Conservation (phyloP, 2,329 filamentous ascomycete genomes). For the Aspergillus fischeri region DNA sequence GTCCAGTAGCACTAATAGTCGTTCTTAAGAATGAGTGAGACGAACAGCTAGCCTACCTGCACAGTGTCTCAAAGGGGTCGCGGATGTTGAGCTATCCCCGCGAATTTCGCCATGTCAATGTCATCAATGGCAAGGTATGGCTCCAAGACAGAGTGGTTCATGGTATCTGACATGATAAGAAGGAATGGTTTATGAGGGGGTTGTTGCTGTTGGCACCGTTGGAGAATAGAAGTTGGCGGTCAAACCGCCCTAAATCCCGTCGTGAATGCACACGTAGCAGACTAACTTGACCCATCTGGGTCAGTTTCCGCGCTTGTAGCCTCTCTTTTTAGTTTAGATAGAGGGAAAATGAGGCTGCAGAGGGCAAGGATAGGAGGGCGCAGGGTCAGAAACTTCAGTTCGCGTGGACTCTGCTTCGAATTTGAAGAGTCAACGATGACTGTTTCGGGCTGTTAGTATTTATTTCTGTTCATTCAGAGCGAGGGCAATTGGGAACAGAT, state of each 20-base stretch:
- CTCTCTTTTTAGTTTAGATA: slow-evolving; percentile 7
- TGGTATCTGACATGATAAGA: neutral
- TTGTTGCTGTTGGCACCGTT: slow-evolving; percentile 7
- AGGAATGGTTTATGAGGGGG: neutral
- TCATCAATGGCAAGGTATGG: neutral
- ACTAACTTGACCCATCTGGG: slow-evolving; percentile 19
- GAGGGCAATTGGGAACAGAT: neutral
- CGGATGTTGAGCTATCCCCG: neutral
- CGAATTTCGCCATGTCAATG: too few species aligned
- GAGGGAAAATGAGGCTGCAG: neutral
- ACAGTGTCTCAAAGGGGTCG: neutral
- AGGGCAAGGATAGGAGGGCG: neutral
- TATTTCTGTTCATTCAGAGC: neutral
- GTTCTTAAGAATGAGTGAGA: neutral
- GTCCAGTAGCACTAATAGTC: neutral
- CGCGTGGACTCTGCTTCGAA: neutral
- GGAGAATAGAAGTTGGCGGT: slow-evolving; percentile 11
- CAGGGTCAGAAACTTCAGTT: neutral
- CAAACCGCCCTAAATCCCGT: slow-evolving; percentile 22
- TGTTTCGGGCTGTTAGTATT: neutral
- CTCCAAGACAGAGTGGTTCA: neutral
- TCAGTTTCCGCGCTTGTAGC: slow-evolving; percentile 16
- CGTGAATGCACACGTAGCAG: slow-evolving; percentile 34
- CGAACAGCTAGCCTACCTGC: neutral
- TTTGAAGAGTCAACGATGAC: neutral